Evolutionary conservation across 768 basidiomycete species (phyloP), one percentile per base, ranked within the genome.

Genomic region (Russula emetica): DNA sequence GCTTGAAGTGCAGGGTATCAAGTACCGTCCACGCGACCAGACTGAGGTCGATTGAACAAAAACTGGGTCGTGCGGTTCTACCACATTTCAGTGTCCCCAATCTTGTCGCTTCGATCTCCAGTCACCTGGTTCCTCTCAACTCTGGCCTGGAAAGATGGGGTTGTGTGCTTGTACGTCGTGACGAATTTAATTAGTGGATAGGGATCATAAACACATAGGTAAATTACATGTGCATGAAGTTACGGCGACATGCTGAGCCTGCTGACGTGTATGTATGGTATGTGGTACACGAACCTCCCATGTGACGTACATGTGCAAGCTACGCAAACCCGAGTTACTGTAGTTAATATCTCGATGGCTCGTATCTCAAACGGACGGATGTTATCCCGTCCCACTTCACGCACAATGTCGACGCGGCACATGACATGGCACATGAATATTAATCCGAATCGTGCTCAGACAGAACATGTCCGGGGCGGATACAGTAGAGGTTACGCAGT

Each of bases 1-100:
- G 69, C 80, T 95, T 30, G 86, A 90, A 60, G 81, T 77, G 54
- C 82, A 87, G 52, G 86, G 86, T 20, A 87, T 94, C 75, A 87
- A 85, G 70, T 94, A 94, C 71, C 83, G 92, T n/a, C 87, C 90
- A 2, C 77, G 91, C 68, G 92, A 94, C 73, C 87, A 88, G 72
- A 85, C 83, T 13, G 89, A 90, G 69, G 82, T 84, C 71, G 88
- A 90, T 71, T 90, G 42, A 70, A 70, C 22, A 10, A 20, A 3
- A n/a, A 24, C 10, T 8, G 28, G 36, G 16, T 5, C n/a, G 20
- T 16, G 56, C 24, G 14, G 24, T 14, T 32, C 28, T 45, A 16
- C 0, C 40, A 8, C 18, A 45, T 32, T 34, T 32, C 28, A 5
- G 20, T 11, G 22, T 36, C 53, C 53, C 2, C 11, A 14, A 5